Conservation (phyloP, 2,329 filamentous ascomycete genomes). For the Aspergillus aculeatus region DNA sequence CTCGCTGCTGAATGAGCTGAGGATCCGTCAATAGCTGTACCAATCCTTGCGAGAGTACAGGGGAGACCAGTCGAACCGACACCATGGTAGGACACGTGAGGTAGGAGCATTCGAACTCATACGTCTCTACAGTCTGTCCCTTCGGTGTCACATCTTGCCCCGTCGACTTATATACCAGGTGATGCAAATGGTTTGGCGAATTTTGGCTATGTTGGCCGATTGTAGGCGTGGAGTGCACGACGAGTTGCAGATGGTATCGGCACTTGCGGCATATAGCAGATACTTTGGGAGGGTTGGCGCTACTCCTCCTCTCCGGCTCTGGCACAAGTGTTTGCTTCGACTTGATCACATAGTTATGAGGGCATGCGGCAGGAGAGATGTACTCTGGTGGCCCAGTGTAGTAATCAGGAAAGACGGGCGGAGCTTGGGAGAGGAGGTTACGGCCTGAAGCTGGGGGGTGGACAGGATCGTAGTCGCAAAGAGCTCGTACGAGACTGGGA, state of each 20-base stretch:
- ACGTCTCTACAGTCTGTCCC: constrained; percentile 43
- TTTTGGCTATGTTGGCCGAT: constrained; percentile 48
- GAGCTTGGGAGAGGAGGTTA: constrained; percentile 59
- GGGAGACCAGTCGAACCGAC: constrained; percentile 53
- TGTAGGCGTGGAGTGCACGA: constrained; percentile 51
- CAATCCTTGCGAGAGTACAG: constrained; percentile 51
- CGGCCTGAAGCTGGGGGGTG: constrained; percentile 46
- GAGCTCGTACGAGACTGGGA: constrained; percentile 49
- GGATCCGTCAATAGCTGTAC: constrained; percentile 55
- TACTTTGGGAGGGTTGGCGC: constrained; percentile 54
- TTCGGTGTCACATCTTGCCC: constrained; percentile 31
- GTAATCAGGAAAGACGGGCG: constrained; percentile 50
- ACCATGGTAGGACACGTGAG: constrained; percentile 55
- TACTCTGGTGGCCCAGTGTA: constrained; percentile 36
- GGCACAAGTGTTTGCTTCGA: constrained; percentile 53
- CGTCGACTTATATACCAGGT: constrained; percentile 51
- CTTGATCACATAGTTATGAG: constrained; percentile 61
- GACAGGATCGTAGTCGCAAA: constrained; percentile 45
- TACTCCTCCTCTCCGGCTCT: constrained; percentile 37
- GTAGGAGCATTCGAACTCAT: constrained; percentile 60
- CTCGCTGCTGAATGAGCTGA: constrained; percentile 52
- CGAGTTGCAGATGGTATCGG: constrained; percentile 61
- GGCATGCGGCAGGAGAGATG: constrained; percentile 51
- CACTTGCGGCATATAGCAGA: constrained; percentile 63
- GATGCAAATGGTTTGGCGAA: constrained; percentile 58